Evolutionary conservation across 805 yeast species (phyloP), one percentile per base, ranked within the genome.

Genomic region (Candida palmyrensis): DNA sequence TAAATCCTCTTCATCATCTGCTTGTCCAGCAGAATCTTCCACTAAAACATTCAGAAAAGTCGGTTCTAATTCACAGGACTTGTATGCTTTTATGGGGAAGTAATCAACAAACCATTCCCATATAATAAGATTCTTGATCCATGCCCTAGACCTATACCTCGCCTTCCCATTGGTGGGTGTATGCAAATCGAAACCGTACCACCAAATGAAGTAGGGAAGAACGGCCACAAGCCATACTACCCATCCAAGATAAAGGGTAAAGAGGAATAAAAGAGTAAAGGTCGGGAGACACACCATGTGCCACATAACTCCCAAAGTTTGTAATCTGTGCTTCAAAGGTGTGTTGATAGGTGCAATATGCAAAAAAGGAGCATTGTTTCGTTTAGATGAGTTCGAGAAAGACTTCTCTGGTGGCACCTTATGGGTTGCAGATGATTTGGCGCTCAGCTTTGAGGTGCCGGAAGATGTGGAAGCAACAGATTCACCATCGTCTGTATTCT

Each of bases 151-250:
- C 24, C 94, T 58, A 33, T 70, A 57, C 2, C 73, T 69, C 0
- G 77, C 82, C 12, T 72, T 68, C 1, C 97, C 97, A 44, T 82
- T 79, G 9, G 79, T 73, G 0, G 88, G 85, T 1, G 95, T 72
- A 40, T 75, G 75, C 45, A 76, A 73, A 48, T 81, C 83, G 20
- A 75, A 59, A 6, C 71, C 61, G 42, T 65, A 65, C 65, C 69
- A 65, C 71, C 71, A 66, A 10, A 62, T 50, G 14, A 79, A 52
- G 53, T 90, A 92, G 0, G 85, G 72, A 12, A 62, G 66, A 4
- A 82, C 50, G 5, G 82, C 46, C 5, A 78, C 36, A 1, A 85
- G 67, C 96, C 97, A 88, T 27, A 77, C 62, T 0, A 88, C 68
- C 59, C 82, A 65, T 1, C 72, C 72, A 17, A 57, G 39, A 15